Evolutionary conservation across 2,329 filamentous ascomycete genomes (phyloP).

Genomic region (Albifimbria verrucaria): DNA sequence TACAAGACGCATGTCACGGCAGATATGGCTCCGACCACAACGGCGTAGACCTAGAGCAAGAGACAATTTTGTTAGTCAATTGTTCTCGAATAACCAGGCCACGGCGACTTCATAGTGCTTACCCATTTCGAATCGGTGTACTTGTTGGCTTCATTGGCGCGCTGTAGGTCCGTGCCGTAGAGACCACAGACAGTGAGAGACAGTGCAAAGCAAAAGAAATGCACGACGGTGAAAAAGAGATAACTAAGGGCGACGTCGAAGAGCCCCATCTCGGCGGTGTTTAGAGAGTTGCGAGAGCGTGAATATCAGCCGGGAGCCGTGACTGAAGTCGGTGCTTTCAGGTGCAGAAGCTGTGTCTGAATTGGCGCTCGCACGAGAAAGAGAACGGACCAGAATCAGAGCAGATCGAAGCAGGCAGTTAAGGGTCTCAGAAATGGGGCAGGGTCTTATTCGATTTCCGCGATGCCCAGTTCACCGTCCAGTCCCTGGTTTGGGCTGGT

Average conservation of each 20-base stretch:
- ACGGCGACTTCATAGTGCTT: conserved; percentile 20
- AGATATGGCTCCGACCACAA: conserved; percentile 63
- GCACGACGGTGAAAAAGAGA: conserved; percentile 58
- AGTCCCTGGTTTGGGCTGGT: neutral
- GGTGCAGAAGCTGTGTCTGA: neutral
- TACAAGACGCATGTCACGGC: conserved; percentile 64
- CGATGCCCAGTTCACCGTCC: neutral
- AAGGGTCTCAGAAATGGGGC: neutral
- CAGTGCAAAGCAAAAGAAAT: conserved; percentile 73
- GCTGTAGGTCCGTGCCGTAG: conserved; percentile 67
- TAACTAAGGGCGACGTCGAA: conserved; percentile 44
- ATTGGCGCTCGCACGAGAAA: neutral
- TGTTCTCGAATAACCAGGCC: too few species aligned
- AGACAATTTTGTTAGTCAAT: too few species aligned
- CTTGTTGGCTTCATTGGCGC: conserved; percentile 44
- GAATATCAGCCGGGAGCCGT: too few species aligned
- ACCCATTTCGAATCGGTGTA: conserved; percentile 69
- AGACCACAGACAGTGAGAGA: conserved; percentile 75
- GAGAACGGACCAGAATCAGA: too few species aligned
- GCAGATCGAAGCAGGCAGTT: too few species aligned
- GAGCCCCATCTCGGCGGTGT: too few species aligned
- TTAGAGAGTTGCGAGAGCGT: too few species aligned
- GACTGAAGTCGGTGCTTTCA: neutral
- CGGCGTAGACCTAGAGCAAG: conserved; percentile 65
- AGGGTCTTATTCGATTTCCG: neutral